Evolutionary conservation across 805 yeast species (phyloP).

Genomic region (Schizosaccharomyces japonicus): DNA sequence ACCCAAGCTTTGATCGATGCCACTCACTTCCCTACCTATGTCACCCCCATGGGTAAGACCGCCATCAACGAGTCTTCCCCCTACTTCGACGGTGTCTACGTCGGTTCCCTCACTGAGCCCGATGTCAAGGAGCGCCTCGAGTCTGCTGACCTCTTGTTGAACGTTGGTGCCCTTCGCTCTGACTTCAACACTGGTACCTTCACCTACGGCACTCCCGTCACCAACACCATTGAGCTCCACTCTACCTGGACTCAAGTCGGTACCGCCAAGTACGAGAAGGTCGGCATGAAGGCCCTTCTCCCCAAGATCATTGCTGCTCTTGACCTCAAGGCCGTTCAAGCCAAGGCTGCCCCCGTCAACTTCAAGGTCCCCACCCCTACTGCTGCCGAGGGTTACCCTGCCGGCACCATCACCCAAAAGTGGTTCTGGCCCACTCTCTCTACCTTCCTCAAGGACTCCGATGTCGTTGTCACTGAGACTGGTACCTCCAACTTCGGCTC

Average conservation of each 20-base stretch:
- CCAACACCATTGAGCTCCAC: conserved; percentile 25
- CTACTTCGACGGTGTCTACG: conserved; percentile 47
- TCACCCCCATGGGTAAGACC: conserved; percentile 50
- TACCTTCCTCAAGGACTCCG: conserved; percentile 32
- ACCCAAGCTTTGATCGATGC: conserved; percentile 26
- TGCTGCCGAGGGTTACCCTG: conserved; percentile 7
- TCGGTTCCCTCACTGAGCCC: conserved; percentile 31
- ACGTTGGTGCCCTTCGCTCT: conserved; percentile 42
- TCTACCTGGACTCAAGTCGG: conserved; percentile 30
- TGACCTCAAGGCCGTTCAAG: conserved; percentile 14
- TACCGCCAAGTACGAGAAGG: conserved; percentile 19
- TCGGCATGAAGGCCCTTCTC: conserved; percentile 29
- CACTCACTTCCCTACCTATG: conserved; percentile 30
- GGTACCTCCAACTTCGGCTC: conserved; percentile 63
- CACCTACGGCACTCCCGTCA: conserved; percentile 23
- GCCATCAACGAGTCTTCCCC: conserved; percentile 42
- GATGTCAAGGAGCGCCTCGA: conserved; percentile 27
- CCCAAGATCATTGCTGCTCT: conserved; percentile 20
- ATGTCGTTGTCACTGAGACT: conserved; percentile 52
- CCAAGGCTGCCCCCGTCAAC: conserved; percentile 8
- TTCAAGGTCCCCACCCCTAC: conserved; percentile 13
- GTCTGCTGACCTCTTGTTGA: conserved; percentile 41
- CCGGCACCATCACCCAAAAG: conserved; percentile 14
- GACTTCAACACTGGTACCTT: conserved; percentile 52
- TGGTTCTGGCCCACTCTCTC: conserved; percentile 19